Evolutionary conservation across 768 basidiomycete species (phyloP), one percentile per base, ranked within the genome.

Genomic region (Boletus barrowsii): DNA sequence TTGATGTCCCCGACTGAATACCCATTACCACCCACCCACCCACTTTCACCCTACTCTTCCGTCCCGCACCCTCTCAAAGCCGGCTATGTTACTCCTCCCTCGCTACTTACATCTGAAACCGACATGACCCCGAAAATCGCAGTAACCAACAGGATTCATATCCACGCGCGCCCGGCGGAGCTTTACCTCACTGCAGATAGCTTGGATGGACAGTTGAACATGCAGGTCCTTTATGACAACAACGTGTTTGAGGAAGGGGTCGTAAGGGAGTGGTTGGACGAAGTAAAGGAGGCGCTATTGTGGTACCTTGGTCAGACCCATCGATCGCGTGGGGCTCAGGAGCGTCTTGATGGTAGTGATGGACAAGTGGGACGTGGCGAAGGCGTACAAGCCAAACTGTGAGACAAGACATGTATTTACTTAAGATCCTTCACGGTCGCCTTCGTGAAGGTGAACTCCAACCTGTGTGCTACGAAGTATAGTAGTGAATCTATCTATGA

Each of bases 261-360:
- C 10, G 71, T 80, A 8, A 59, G 53, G 9, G 81, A 81, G 62
- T 83, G 79, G 78, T 53, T 83, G 47, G 62, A 68, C 7, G 81
- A 83, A 55, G 69, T 80, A 4, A 68, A 58, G 35, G 59, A 51
- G 10, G 76, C 73, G 0, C 54, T 70, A 8, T 33, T 65, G 29
- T 70, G 64, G 58, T 75, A 72, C 53, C 63, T 72, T 10, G 62
- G 73, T 22, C 55, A 33, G 49, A 48, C 54, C 6, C 51, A 33
- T 45, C 43, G 4, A 41, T 30, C 37, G 3, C 20, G 15, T 36
- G 18, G 4, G 49, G 30, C 7, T 8, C 26, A 8, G 20, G 33
- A 3, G 2, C 30, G 43, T 4, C 5, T 30, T 60, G 11, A 30
- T 42, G 4, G 46, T 45, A 30, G 17, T 10, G 36, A 10, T 14